phyloP scores from a whole-genome alignment of 352 stramenopile species.

The Pythium phragmiticola region DNA sequence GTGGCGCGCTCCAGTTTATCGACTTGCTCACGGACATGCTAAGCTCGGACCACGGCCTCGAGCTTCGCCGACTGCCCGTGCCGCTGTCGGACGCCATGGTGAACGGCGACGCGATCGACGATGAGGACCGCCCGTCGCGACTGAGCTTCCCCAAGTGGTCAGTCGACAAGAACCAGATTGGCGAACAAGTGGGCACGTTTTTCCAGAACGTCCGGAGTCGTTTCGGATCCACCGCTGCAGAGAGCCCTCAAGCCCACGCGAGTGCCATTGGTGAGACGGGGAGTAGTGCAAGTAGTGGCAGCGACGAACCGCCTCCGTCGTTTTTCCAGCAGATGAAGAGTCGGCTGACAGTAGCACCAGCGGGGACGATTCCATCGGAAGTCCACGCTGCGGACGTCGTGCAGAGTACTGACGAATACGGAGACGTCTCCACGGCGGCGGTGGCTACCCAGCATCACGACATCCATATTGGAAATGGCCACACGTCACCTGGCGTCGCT shows the following conservation, averaged over 20 bases:
- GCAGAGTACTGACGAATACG: not conserved
- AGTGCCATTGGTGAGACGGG: not conserved
- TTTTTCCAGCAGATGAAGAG: constrained; percentile 19
- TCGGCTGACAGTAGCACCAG: constrained; percentile 1
- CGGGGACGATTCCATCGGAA: constrained; percentile 20
- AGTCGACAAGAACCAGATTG: constrained; percentile 26
- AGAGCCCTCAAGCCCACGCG: not conserved
- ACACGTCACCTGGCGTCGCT: not conserved
- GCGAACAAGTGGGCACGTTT: constrained; percentile 26
- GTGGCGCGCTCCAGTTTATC: constrained; percentile 67
- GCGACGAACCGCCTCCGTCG: not conserved
- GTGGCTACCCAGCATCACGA: not conserved
- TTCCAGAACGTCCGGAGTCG: constrained; percentile 29
- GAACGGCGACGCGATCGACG: constrained; percentile 7
- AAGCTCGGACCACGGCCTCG: constrained; percentile 52
- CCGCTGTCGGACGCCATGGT: constrained; percentile 8
- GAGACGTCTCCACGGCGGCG: not conserved
- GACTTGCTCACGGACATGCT: constrained; percentile 73
- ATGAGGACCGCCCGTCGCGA: constrained; percentile 21
- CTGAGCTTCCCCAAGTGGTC: constrained; percentile 25
- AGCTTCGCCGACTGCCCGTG: constrained; percentile 15
- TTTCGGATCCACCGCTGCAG: constrained; percentile 1
- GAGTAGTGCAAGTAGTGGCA: not conserved
- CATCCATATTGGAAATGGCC: not conserved
- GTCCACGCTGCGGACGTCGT: not conserved